These are phyloP conservation scores for Sanghuangporus sanghuang DNA, from an alignment of 1,284 basidiomycete genomes.

Conservation along the genomic window DNA sequence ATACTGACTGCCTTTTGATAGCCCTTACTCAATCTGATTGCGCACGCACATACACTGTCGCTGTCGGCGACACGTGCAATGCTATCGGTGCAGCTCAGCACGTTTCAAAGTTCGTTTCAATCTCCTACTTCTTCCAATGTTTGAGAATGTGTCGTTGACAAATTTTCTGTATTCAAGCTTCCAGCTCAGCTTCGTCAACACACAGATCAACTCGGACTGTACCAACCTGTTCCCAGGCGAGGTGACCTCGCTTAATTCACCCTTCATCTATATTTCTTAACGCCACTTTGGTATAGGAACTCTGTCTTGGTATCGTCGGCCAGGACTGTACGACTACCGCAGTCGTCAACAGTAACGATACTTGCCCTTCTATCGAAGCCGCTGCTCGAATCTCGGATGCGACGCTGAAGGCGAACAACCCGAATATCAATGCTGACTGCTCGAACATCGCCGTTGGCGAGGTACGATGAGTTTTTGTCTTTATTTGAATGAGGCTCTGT, in stretches of 20 bases:
- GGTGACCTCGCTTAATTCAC: slow-evolving; percentile 12
- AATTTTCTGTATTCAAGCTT: slow-evolving; percentile 28
- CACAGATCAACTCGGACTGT: slow-evolving; percentile 36
- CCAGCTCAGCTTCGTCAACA: slow-evolving; percentile 41
- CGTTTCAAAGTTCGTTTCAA: slow-evolving; percentile 33
- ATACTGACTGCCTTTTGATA: background rate
- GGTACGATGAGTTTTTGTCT: slow-evolving; percentile 24
- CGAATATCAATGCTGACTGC: slow-evolving; percentile 43
- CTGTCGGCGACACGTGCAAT: slow-evolving; percentile 42
- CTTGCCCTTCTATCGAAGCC: slow-evolving; percentile 34
- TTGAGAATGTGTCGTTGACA: background rate
- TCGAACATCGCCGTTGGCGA: slow-evolving; percentile 42
- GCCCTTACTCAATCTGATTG: slow-evolving; percentile 24
- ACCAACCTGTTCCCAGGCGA: slow-evolving; percentile 37
- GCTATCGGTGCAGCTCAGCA: slow-evolving; percentile 39
- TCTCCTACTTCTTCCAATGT: background rate
- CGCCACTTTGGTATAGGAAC: slow-evolving; percentile 10
- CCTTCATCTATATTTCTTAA: background rate
- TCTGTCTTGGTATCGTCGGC: slow-evolving; percentile 41
- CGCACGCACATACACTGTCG: slow-evolving; percentile 36
- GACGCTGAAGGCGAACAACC: slow-evolving; percentile 50
- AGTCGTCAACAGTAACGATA: slow-evolving; percentile 34
- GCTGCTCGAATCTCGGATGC: slow-evolving; percentile 31
- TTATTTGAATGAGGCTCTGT: background rate
- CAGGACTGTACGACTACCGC: slow-evolving; percentile 40